Evolutionary conservation across 495 filamentous ascomycete genomes (phyloP).

Genomic region (Pyronema domesticum): DNA sequence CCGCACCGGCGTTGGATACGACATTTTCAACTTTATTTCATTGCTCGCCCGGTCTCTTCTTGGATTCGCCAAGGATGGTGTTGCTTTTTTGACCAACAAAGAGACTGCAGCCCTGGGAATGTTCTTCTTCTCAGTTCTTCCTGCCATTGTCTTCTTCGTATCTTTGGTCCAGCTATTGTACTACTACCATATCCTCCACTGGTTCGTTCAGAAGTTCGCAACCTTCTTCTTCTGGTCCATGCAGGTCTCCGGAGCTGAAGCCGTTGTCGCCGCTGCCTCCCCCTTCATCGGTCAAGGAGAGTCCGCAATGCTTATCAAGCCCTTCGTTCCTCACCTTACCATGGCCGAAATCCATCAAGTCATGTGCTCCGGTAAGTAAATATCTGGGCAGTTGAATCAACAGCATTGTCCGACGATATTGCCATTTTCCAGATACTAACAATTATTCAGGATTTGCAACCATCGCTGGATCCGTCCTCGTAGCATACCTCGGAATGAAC

Average conservation of each 20-base stretch:
- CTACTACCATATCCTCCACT: constrained; percentile 62
- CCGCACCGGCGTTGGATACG: constrained; percentile 51
- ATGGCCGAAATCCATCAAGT: constrained; percentile 75
- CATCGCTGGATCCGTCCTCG: constrained; percentile 53
- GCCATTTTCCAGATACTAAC: constrained; percentile 44
- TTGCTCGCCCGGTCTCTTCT: constrained; percentile 49
- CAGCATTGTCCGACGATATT: too few relatives aligned
- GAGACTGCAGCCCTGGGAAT: constrained; percentile 31
- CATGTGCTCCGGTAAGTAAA: constrained; percentile 43
- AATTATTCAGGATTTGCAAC: constrained; percentile 35
- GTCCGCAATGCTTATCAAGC: constrained; percentile 77
- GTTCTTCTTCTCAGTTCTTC: constrained; percentile 58
- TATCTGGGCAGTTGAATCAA: too few relatives aligned
- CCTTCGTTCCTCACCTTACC: constrained; percentile 68
- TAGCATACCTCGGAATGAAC: constrained; percentile 64
- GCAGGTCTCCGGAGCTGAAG: constrained; percentile 80
- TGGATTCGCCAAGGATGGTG: constrained; percentile 51
- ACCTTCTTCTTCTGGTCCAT: constrained; percentile 81
- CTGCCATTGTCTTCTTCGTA: constrained; percentile 86
- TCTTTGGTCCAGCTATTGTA: constrained; percentile 56
- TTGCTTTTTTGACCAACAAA: constrained; percentile 47
- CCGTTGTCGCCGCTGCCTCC: constrained; percentile 80
- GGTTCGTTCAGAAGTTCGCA: constrained; percentile 72
- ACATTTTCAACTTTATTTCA: constrained; percentile 81
- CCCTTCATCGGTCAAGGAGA: constrained; percentile 91